Evolutionary conservation across 83 land plant species (phyloP).

Genomic region (Picea abies): DNA sequence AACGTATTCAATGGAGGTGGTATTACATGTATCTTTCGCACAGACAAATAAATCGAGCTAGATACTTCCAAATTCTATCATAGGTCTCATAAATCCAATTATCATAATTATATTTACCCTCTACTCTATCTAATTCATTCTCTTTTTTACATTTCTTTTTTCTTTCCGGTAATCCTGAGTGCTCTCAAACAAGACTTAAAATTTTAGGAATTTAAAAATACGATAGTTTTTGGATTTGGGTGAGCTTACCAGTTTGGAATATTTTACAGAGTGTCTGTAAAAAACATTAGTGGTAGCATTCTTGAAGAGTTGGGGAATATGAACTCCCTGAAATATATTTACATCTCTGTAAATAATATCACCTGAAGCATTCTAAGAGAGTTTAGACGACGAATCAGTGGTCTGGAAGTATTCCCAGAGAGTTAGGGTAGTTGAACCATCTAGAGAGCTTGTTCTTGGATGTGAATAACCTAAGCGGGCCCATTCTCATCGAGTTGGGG

Average conservation of each 20-base stretch:
- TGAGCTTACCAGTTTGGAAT: neutral
- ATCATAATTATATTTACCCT: too few relatives aligned
- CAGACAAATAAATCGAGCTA: too few relatives aligned
- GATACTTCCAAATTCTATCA: too few relatives aligned
- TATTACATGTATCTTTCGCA: too few relatives aligned
- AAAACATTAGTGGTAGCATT: neutral
- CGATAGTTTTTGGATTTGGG: neutral
- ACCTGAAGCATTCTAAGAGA: conserved; percentile 7
- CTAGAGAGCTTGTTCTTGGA: neutral
- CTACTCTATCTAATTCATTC: too few relatives aligned
- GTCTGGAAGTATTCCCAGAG: conserved; percentile 5
- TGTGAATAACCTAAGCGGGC: neutral
- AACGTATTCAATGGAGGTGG: too few relatives aligned
- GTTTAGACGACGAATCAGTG: neutral
- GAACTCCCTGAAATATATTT: neutral
- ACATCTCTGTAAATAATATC: conserved; percentile 6
- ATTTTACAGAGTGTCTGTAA: neutral
- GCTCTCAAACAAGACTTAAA: too few relatives aligned
- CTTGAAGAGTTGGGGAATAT: neutral
- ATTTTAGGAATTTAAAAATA: too few relatives aligned
- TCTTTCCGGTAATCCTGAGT: too few relatives aligned
- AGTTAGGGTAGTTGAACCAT: conserved; percentile 6
- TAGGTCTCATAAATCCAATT: too few relatives aligned
- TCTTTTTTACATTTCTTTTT: too few relatives aligned
- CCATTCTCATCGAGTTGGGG: conserved; percentile 7